Evolutionary conservation across 768 basidiomycete species (phyloP), one percentile per base, ranked within the genome.

Genomic region (Auricularia cornea): DNA sequence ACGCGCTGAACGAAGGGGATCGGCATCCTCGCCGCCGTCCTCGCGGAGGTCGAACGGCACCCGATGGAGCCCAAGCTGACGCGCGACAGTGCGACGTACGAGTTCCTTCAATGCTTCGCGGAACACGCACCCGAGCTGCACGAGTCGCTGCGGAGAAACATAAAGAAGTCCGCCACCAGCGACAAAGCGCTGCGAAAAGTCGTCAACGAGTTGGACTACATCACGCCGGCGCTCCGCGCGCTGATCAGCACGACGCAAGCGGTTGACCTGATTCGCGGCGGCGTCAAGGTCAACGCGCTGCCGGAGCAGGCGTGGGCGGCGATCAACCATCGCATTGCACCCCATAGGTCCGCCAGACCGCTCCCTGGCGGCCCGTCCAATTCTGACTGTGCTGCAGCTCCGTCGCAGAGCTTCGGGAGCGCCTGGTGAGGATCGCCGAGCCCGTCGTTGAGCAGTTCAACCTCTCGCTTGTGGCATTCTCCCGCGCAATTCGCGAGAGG

Each of bases 211-310:
- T 8, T 38, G 35, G 63, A 63, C 28, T 74, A 78, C 32, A 69
- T 77, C 57, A 73, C 83, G 66, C 71, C 69, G 0, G 28, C 66
- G 3, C 75, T 77, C 65, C 79, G 77, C 62, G 83, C 78, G 65
- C 70, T 85, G 11, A 76, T 85, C 3, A 79, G 84, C 35, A 92
- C 89, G 3, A 92, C 91, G 1, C 89, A 91, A 72, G 92, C 92
- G 1, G 80, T 88, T 51, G 90, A 92, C 68, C 70, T 94, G 33
- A 72, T 82, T 59, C 60, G 69, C 35, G 85, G 84, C 26, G 87
- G 85, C 16, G 82, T 86, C 32, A 91, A 92, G 73, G 79, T 80
- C 30, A 93, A 93, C 68, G 90, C 90, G 32, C 80, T 94, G 29
- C 92, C 92, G 1, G 91, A 93, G 73, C 78, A 75, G 63, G 87